phyloP scores from a whole-genome alignment of 2,329 filamentous ascomycete species.

The Aspergillus hiratsukae region DNA sequence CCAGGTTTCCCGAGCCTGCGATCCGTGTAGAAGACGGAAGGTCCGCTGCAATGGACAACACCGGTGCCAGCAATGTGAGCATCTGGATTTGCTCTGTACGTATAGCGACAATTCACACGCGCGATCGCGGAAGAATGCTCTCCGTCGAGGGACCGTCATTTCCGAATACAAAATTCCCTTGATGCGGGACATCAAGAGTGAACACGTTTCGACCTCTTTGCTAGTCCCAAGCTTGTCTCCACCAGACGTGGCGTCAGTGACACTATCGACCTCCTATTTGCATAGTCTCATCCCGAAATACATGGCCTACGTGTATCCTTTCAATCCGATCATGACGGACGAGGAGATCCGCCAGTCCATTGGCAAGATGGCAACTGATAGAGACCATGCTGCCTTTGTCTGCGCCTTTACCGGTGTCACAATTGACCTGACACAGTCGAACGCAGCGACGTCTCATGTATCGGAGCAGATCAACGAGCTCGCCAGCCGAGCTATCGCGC shows the following conservation, averaged over 20 bases:
- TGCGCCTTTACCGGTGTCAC: conserved; percentile 46
- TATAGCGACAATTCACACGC: conserved; percentile 33
- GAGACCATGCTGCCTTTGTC: conserved; percentile 40
- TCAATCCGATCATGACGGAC: conserved; percentile 44
- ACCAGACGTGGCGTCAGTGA: conserved; percentile 3
- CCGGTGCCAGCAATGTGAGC: conserved; percentile 41
- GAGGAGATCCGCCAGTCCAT: conserved; percentile 35
- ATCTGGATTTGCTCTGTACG: conserved; percentile 44
- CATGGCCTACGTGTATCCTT: conserved; percentile 43
- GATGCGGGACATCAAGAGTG: not conserved
- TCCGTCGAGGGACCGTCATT: conserved; percentile 39
- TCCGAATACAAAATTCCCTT: conserved; percentile 31
- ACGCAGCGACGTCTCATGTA: conserved; percentile 22
- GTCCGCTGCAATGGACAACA: conserved; percentile 46
- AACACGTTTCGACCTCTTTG: conserved; percentile 23
- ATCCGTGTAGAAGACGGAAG: conserved; percentile 45
- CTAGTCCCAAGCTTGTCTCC: not conserved
- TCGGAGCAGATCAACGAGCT: conserved; percentile 24
- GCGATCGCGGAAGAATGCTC: conserved; percentile 34
- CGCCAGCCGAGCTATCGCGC: conserved; percentile 31
- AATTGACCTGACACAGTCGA: conserved; percentile 37
- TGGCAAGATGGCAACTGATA: conserved; percentile 33
- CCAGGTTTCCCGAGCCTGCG: conserved; percentile 35
- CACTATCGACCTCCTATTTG: conserved; percentile 25
- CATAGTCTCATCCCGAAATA: conserved; percentile 44